Base-by-base conservation (phyloP, 768 basidiomycete species). In the Strobilomyces echinocephalus region DNA sequence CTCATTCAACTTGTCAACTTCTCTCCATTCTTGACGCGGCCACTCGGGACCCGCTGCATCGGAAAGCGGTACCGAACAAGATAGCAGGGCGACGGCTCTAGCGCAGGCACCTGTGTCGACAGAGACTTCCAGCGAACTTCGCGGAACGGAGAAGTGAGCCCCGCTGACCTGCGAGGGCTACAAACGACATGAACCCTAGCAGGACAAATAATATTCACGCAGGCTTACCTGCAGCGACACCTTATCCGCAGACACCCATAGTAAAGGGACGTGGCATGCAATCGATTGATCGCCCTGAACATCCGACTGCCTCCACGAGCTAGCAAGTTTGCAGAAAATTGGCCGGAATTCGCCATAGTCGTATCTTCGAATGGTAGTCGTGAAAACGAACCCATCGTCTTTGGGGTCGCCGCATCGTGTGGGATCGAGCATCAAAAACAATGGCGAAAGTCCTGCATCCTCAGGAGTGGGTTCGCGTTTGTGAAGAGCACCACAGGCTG, bases 1-100 rank as follows among this genome's bases (percentile, higher is more conserved):
- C 64, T 95, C 91, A 60, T 95, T 87, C 9, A 91, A 75, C 60
- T 89, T 87, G 68, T 95, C 91, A 41, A 97, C 82, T 60, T 92
- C 88, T 39, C 71, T 73, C 91, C 91, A 97, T 6, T 62, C 56
- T 12, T 79, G 82, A 30, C 74, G 75, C 6, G 87, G 82, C 95
- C 95, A 97, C 62, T 92, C 87, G 1, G 80, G 64, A 28, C 86
- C 86, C 14, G 84, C 86, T 63, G 88, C 80, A 12, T 79, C 78
- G 14, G 75, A 75, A 48, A 95, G 79, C 35, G 87, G 82, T 38
- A 93, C 87, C 2, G 72, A 76, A 64, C 91, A 93, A 42, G 85
- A 79, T 20, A 97, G 77, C 5, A 97, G 72, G 0, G 91, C 91
- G 50, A 81, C 81, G 0, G 95, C 92, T 56, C 79, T 79, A 38